Evolutionary conservation across 2,329 filamentous ascomycete genomes (phyloP).

Genomic region (Corniculantispora saksenae): DNA sequence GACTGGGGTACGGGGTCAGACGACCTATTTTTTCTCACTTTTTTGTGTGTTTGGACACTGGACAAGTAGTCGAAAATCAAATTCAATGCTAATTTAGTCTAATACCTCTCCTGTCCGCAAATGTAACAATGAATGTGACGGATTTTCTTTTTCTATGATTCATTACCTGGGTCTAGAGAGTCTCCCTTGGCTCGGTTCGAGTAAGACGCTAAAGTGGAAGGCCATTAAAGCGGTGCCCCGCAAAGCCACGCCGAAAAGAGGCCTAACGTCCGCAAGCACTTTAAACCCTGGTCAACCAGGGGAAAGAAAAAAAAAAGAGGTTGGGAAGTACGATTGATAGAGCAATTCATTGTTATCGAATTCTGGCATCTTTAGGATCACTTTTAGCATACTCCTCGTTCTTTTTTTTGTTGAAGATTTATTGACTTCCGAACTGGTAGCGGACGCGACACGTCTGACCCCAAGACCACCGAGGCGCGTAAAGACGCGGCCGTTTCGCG

Average conservation of each 20-base stretch:
- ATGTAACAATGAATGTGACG: neutral
- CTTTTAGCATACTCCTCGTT: too few species aligned
- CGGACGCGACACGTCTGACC: neutral
- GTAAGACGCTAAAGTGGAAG: neutral
- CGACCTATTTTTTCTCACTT: neutral
- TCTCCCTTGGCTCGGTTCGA: neutral
- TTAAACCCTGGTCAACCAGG: neutral
- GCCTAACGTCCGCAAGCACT: slow-evolving; percentile 1
- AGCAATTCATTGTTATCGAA: neutral
- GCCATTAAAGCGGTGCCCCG: neutral
- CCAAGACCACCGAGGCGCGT: neutral
- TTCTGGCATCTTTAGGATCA: neutral
- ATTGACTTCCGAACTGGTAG: neutral
- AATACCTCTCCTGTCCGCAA: neutral
- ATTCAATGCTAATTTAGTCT: slow-evolving; percentile 9
- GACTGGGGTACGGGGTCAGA: slow-evolving; percentile 1
- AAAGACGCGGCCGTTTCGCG: neutral
- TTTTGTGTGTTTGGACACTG: slow-evolving; percentile 9
- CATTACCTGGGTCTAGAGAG: neutral
- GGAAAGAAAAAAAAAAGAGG: neutral
- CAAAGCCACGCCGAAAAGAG: neutral
- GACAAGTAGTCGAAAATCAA: neutral
- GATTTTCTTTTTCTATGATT: slow-evolving; percentile 4
- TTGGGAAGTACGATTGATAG: neutral
- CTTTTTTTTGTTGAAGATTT: neutral